Evolutionary conservation across 228 moss, liverwort and hornwort genomes (phyloP).

Genomic region (Sphagnum magellanicum): DNA sequence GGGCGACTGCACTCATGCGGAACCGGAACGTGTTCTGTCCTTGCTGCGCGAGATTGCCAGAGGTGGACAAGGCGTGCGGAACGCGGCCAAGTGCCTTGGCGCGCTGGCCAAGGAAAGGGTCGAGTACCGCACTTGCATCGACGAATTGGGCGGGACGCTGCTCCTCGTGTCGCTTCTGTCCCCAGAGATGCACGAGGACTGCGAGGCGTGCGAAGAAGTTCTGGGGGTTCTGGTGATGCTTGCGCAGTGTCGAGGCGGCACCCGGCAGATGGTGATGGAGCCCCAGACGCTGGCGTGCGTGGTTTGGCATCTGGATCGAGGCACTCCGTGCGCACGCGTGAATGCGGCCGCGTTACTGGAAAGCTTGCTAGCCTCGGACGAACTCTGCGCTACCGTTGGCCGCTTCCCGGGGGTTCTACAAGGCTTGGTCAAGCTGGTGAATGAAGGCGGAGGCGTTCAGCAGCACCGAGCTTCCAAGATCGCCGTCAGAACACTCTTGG

Average conservation of each 20-base stretch:
- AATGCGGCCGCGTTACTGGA: conserved; percentile 1
- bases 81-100: background rate
- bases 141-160: background rate
- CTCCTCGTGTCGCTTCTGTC: background rate
- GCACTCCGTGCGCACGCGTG: background rate
- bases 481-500: background rate
- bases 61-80: background rate
- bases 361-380: conserved; percentile 1
- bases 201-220: conserved; percentile 1
- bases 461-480: conserved; percentile 3
- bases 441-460: background rate
- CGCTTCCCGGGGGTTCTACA: background rate
- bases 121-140: conserved; percentile 1
- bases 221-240: background rate
- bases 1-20: background rate
- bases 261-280: conserved; percentile 1
- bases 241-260: background rate
- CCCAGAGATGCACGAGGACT: background rate
- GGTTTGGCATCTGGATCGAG: conserved; percentile 2
- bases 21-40: background rate
- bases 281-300: conserved; percentile 1
- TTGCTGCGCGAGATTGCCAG: background rate
- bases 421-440: conserved; percentile 1
- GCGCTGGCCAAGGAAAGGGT: conserved; percentile 1
- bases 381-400: background rate